Evolutionary conservation across 345 rosid species (phyloP).

Genomic region (Noccaea bulbosa): DNA sequence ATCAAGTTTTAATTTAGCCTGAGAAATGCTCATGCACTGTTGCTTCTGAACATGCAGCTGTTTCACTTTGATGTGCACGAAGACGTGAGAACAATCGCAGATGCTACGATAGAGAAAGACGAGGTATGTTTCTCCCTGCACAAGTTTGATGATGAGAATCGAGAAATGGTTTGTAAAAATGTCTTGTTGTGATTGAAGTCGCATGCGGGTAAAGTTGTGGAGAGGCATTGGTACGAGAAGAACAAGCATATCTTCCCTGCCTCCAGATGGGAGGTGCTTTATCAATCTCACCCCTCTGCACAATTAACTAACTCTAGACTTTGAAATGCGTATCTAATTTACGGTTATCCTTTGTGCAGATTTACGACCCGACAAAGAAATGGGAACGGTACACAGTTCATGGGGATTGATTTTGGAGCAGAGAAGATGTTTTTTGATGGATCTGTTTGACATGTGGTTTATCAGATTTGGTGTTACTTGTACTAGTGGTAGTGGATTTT

Average conservation of each 20-base stretch:
- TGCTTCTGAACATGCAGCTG: constrained; percentile 54
- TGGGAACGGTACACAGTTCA: constrained; percentile 98
- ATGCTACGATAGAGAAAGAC: constrained; percentile 97
- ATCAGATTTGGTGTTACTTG: constrained; percentile 5
- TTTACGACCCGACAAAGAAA: constrained; percentile 84
- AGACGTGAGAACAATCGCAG: constrained; percentile 93
- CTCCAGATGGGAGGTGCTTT: constrained; percentile 94
- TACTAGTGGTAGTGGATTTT: constrained; percentile 11
- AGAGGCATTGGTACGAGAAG: constrained; percentile 99
- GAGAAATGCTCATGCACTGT: not conserved
- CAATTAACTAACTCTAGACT: not conserved
- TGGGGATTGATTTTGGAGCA: constrained; percentile 59
- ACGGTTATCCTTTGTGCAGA: constrained; percentile 44
- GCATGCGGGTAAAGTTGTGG: constrained; percentile 98
- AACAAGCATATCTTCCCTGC: constrained; percentile 99
- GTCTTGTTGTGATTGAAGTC: constrained; percentile 52
- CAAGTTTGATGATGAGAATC: not conserved
- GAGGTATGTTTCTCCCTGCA: constrained; percentile 55
- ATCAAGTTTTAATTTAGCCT: not conserved
- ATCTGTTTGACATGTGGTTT: not conserved
- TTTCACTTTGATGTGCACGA: constrained; percentile 99
- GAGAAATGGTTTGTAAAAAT: constrained; percentile 3
- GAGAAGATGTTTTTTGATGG: not conserved
- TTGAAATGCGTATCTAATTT: constrained; percentile 9
- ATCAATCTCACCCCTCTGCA: constrained; percentile 1